Base-by-base conservation (phyloP, 352 stramenopile species). In the Detonula confervacea region DNA sequence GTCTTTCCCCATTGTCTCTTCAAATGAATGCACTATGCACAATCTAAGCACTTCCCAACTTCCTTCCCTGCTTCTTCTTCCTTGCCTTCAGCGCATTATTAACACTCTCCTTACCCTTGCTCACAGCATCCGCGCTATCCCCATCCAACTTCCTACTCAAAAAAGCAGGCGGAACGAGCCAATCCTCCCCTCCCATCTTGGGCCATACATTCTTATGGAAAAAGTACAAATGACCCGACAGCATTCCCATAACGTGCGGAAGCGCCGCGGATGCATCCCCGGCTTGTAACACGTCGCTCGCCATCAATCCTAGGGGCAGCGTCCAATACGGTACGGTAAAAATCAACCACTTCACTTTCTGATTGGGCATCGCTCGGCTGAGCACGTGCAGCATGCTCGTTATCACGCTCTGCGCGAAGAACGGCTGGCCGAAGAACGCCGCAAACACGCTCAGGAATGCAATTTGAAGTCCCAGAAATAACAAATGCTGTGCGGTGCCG, bases 331-430 rank as follows among this genome's bases (percentile, higher is more conserved):
- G 90, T 20, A 95, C 84, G 2, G 65, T 92, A 33, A 95, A 93
- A 52, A 95, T 85, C 0, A 93, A 42, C 90, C 90, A 95, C 56
- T 90, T 92, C 0, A 93, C 88, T 64, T 92, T 87, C 72, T 93
- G 77, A 60, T 88, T 80, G 4, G 90, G 90, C 76, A 89, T 91
- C 16, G 82, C 77, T 42, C 90, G 80, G 70, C 80, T 91, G 3
- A 95, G 66, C 0, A 95, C 88, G 60, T 93, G 88, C 14, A 95
- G 61, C 90, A 95, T 95, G 30, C 75, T 78, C 1, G 89, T 93
- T 65, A 94, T 90, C 18, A 94, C 73, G 27, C 73, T 86, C 11
- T 80, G 65, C 4, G 77, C 84, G 72, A 93, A 93, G 65, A 93
- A 92, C 6, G 90, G 90, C 54, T 86, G 75, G 16, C 87, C 87